Base-by-base conservation (phyloP, 192 early-diverging fungal genomes). In the Backusella tarrabulga region DNA sequence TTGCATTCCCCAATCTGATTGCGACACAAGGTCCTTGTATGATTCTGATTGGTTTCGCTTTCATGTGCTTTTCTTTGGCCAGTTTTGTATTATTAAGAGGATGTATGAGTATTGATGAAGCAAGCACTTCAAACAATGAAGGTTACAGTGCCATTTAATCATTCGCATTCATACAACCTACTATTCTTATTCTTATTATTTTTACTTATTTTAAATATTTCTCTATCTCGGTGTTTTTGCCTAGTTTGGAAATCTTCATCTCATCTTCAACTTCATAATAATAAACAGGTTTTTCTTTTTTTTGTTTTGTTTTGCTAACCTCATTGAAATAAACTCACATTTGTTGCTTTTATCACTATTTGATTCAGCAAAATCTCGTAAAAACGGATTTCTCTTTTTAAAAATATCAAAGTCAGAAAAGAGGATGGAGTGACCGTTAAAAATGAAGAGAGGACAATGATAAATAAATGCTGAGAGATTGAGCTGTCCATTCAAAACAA, bases 21-120 rank as follows among this genome's bases (percentile, higher is more conserved):
- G 77, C 80, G 5, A 74, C 73, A 3, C 32, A 67, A 52, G 80
- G 80, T 4, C 80, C 80, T 21, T 54, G 76, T 50, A 60, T 82
- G n/a, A 36, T 63, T 2, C 72, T 82, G 73, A 72, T 82, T 34
- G 80, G 80, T 26, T 42, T 77, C 4, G 26, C 77, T 0, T 78
- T 82, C 69, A 50, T 41, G 15, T 63, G 26, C 9, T 72, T 78
- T 52, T 21, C 75, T 3, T 4, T 75, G 0, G 46, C 80, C 34
- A 71, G 73, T 21, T 69, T 36, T 38, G 36, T 36, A 50, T 75
- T 71, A 54, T 40, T 79, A 34, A 74, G 74, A 68, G 78, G 78
- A 21, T 75, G 72, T 42, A 69, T 79, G 56, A 75, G 63, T 46
- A 68, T 35, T 5, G 72, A 75, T 42, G 71, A 72, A 46, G 50